Base-by-base conservation (phyloP, 23 red algal species). In the Gracilaria caudata region DNA sequence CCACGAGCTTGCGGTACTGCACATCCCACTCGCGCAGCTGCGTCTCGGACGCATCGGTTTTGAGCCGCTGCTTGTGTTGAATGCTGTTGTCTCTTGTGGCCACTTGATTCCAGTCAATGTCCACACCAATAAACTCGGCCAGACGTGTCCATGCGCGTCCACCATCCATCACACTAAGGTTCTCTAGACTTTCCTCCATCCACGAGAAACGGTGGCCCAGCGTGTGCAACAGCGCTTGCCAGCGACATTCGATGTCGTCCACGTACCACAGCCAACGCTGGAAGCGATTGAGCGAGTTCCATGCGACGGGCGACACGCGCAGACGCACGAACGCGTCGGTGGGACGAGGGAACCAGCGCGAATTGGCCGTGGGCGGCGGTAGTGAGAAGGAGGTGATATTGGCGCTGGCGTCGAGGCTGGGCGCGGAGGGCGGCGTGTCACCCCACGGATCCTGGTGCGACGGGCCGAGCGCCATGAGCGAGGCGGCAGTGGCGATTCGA, bases 261-360 rank as follows among this genome's bases (percentile, higher is more conserved):
- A 94, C 91, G 64, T 94, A 94, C 91, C 91, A 94, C 51, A 94
- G 73, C 81, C 83, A 94, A n/a, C 82, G 60, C 44, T 94, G 91
- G 34, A 94, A 94, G 9, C 91, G 81, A 56, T 94, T 94, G 0
- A 94, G 37, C 1, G 35, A 26, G 17, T 19, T 7, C 91, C 91
- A 94, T 7, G 78, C 91, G 6, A 11, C 30, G 32, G 71, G 41
- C 37, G 63, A 41, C 1, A 86, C 74, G 13, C 66, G 47, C 23
- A 94, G 72, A 0, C 75, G 44, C 9, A 87, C 82, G 20, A 80
- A 64, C 7, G 82, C 70, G 14, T 83, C 74, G 21, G 49, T 49
- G 6, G 91, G 91, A 2, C 39, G 43, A 2, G 81, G 71, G 64
- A 94, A 94, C 91, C 91, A 94, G 25, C 91, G 81, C 12, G 39